A percentile compares a stretch with the other conserved stretches of the same genome.
Evolutionary conservation across 169 alveolate genomes (phyloP).

Genomic region (Eimeria acervulina): DNA sequence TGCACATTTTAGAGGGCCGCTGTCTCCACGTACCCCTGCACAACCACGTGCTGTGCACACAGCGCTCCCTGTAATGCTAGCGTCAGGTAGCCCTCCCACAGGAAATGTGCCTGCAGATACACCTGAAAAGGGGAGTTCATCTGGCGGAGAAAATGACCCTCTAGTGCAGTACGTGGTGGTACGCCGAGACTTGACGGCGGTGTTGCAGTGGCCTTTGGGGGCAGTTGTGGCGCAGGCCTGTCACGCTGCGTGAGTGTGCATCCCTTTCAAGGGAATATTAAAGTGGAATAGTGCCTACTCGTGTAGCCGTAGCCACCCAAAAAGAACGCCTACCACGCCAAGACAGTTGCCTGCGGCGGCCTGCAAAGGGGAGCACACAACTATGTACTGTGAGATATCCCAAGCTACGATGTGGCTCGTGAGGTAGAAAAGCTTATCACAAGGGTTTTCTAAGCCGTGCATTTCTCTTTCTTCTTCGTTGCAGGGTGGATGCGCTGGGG

Average conservation of each 20-base stretch:
- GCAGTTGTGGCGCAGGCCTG: constrained; percentile 89
- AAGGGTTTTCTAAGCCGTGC: neutral
- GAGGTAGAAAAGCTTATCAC: neutral
- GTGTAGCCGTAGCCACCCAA: neutral
- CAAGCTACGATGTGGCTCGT: neutral
- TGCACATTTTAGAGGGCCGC: neutral
- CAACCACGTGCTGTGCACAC: neutral
- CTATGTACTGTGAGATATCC: neutral
- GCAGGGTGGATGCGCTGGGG: constrained; percentile 77
- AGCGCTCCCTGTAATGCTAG: neutral
- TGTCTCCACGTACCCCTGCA: neutral
- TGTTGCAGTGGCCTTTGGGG: constrained; percentile 86
- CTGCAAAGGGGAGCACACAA: neutral
- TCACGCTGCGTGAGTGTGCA: constrained; percentile 86
- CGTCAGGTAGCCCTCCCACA: neutral
- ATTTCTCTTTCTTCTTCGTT: neutral
- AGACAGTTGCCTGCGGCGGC: neutral
- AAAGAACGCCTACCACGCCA: neutral
- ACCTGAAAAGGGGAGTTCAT: neutral
- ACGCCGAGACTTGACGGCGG: constrained; percentile 83
- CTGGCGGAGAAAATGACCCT: constrained; percentile 46
- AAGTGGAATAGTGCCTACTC: neutral
- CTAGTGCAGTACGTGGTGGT: constrained; percentile 87
- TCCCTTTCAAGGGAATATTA: neutral
- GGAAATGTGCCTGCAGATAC: neutral